These are phyloP conservation scores for Streptanthus diversifolius DNA, from an alignment of 345 rosid genomes.

Conservation along the genomic window DNA sequence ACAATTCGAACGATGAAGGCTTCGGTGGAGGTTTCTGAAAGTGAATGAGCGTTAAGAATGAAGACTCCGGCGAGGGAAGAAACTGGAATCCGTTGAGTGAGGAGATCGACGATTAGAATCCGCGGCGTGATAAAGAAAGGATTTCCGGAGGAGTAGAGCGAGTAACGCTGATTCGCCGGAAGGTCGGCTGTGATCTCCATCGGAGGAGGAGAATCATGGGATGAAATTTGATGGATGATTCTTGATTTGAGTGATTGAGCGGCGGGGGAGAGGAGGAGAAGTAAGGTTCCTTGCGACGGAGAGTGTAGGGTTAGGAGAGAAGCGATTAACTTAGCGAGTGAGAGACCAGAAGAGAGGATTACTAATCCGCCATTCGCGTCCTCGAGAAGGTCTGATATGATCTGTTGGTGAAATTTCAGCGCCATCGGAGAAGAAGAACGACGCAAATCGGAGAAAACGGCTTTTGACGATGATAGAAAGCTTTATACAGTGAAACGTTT, in stretches of 20 bases:
- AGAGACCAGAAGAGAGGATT: conserved; percentile 78
- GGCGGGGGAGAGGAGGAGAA: conserved; percentile 58
- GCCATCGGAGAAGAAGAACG: conserved; percentile 42
- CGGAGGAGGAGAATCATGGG: conserved; percentile 37
- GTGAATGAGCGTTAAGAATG: conserved; percentile 60
- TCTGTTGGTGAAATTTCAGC: conserved; percentile 74
- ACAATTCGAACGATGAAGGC: conserved; percentile 81
- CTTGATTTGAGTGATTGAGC: conserved; percentile 63
- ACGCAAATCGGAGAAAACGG: conserved; percentile 3
- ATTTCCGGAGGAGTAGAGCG: conserved; percentile 73
- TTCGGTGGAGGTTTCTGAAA: conserved; percentile 82
- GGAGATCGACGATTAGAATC: conserved; percentile 86
- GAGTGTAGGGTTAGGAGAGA: conserved; percentile 67
- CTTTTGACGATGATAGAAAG: background rate
- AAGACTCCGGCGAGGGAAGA: conserved; percentile 60
- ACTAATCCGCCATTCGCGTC: conserved; percentile 69
- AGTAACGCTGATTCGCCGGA: conserved; percentile 64
- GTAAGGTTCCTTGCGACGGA: conserved; percentile 66
- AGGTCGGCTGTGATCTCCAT: conserved; percentile 80
- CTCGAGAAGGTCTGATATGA: conserved; percentile 66
- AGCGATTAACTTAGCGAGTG: conserved; percentile 60
- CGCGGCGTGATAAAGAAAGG: conserved; percentile 74
- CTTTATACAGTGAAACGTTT: background rate
- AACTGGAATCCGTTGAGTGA: conserved; percentile 54
- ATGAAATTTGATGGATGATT: conserved; percentile 45